Percentiles rank a stretch among this genome's conserved stretches.
Evolutionary conservation across 768 basidiomycete genomes (phyloP).

Genomic region (Podaxis sp.): DNA sequence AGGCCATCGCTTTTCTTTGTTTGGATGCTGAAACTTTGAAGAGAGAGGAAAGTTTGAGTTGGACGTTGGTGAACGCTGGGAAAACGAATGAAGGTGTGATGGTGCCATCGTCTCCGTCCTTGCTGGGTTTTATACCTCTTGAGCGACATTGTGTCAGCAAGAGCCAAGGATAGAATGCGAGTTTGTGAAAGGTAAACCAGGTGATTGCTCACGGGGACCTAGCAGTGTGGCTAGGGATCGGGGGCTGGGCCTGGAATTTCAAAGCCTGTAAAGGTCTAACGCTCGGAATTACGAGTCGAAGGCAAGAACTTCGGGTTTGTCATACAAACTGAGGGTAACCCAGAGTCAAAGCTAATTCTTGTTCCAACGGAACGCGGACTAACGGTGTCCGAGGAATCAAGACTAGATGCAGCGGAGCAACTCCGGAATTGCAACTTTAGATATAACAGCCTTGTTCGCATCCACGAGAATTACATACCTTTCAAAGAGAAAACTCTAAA

Average conservation of each 20-base stretch:
- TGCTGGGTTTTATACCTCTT: not conserved
- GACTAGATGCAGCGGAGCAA: not conserved
- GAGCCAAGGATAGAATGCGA: not conserved
- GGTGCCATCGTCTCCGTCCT: not conserved
- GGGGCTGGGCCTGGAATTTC: not conserved
- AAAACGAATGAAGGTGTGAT: not conserved
- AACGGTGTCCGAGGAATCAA: not conserved
- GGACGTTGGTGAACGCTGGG: too few species aligned
- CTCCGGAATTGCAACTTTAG: not conserved
- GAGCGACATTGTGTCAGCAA: not conserved
- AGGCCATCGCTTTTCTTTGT: conserved; percentile 11
- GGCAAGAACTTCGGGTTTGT: not conserved
- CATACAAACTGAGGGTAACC: not conserved
- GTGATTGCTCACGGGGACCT: not conserved
- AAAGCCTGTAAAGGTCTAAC: not conserved
- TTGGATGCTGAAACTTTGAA: not conserved
- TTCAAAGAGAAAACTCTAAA: too few species aligned
- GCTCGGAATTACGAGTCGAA: not conserved
- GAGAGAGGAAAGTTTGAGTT: not conserved
- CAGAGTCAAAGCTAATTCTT: not conserved
- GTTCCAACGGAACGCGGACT: not conserved
- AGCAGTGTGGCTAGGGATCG: not conserved
- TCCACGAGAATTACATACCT: not conserved
- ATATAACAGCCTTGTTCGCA: not conserved
- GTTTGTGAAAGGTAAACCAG: not conserved